Base-by-base conservation (phyloP, 345 rosid species). In the Populus ilicifolia region DNA sequence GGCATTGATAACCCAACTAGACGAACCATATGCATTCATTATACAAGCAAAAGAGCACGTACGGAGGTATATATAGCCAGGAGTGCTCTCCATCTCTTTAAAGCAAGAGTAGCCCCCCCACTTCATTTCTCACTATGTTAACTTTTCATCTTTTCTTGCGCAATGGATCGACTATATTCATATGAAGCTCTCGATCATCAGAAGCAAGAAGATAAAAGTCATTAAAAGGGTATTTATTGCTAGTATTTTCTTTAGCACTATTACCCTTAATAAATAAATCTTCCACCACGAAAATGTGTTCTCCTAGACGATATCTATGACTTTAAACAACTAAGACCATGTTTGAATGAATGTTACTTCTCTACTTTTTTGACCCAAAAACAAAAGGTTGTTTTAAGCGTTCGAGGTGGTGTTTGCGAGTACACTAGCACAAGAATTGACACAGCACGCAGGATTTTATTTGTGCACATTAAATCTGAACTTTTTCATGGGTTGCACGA, bases 251-350 rank as follows among this genome's bases (percentile, higher is more conserved):
- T 2, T 9, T 56, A n/a, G 27, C 14, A 3, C 0, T n/a, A 23
- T n/a, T 56, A 3, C 29, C 63, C 27, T 56, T 56, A n/a, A n/a
- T 17, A 17, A 17, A 52, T 59, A 59, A 9, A 23, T 5, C 29
- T 10, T n/a, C 0, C 23, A 3, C 0, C 29, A 10, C 8, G 29
- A 59, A 59, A 59, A 56, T 41, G 11, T 14, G 20, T 35, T 61
- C 67, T 36, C 61, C 69, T 67, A 69, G 86, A 81, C 77, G 82
- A 72, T 74, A 68, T 81, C 36, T 79, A 48, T 63, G 85, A 81
- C 83, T 84, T 84, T 81, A 82, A 81, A 79, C 23, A 4, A 12
- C 23, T 30, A 12, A 73, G 62, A 73, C 41, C 64, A 2, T 69
- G 39, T 73, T 70, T 70, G 78, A 43, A 41, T 21, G 70, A 54